Base-by-base conservation (phyloP, 257 asterid species). In the Coffea eugenioides region DNA sequence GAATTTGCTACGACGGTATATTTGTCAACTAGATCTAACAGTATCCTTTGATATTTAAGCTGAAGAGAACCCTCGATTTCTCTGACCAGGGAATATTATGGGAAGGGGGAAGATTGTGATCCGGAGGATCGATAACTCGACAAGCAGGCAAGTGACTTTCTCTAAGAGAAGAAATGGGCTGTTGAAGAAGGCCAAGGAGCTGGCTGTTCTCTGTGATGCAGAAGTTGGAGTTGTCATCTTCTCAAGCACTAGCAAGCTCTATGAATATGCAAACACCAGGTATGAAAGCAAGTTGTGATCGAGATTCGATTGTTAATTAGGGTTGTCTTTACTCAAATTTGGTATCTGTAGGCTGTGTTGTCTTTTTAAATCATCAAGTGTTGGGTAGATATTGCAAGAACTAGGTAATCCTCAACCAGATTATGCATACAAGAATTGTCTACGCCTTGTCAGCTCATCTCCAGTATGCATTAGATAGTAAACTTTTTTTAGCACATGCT, bases 21-120 rank as follows among this genome's bases (percentile, higher is more conserved):
- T 61, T n/a, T 4, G 10, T 80, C 16, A 18, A 16, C 52, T 46
- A 39, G 84, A 82, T 85, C 83, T 78, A 36, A 31, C 52, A 59
- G n/a, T 6, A 15, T 71, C 27, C 14, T 16, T 61, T 15, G 31
- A 62, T 27, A 46, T 45, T 23, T 46, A 46, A 8, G 54, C 43
- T 72, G 76, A 51, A 68, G 25, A 39, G 83, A 86, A 80, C 81
- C 88, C 85, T 80, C 77, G 79, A 80, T 45, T 69, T 43, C 18
- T 8, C 11, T 6, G 25, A 14, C 3, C 3, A 41, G 25, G 25
- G 1, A 27, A 5, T 36, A 52, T 20, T 45, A 86, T 87, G 90
- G 88, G 90, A 59, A 87, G 90, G 70, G 90, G 90, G 61, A 87
- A 87, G 85, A 84, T 84, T 72, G 90, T 71, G 65, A 87, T 84